phyloP scores from a whole-genome alignment of 108 stramenopile species.

The Cylindrotheca closterium region DNA sequence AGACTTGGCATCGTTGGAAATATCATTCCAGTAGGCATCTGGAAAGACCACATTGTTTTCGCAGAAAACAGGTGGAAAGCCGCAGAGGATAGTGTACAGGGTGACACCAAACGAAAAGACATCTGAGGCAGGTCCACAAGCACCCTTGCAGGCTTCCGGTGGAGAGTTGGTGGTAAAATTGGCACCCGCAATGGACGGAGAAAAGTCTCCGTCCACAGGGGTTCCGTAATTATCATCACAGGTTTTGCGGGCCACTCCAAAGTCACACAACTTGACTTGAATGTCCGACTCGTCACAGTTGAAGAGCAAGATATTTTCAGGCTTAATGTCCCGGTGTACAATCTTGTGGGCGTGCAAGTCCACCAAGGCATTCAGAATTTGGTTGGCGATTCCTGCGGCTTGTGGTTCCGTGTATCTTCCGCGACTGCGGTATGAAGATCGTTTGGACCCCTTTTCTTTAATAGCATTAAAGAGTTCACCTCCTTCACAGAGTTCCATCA shows the following conservation, averaged over 20 bases:
- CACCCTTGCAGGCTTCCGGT: slow-evolving; percentile 66
- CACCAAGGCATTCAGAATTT: slow-evolving; percentile 61
- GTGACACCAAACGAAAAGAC: slow-evolving; percentile 96
- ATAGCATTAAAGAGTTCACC: slow-evolving; percentile 86
- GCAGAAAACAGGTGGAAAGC: slow-evolving; percentile 81
- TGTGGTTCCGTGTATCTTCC: slow-evolving; percentile 72
- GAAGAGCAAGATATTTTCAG: slow-evolving; percentile 83
- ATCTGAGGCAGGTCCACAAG: slow-evolving; percentile 85
- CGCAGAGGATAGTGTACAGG: slow-evolving; percentile 94
- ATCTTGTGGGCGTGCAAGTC: slow-evolving; percentile 61
- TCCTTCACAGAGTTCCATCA: slow-evolving; percentile 84
- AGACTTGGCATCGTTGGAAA: slow-evolving; percentile 76
- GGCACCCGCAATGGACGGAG: slow-evolving; percentile 43
- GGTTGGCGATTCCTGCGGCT: slow-evolving; percentile 63
- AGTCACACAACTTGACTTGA: slow-evolving; percentile 80
- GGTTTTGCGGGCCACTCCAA: slow-evolving; percentile 76
- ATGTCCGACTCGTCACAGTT: slow-evolving; percentile 45
- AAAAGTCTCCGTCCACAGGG: slow-evolving; percentile 38
- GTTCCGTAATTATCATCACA: background rate
- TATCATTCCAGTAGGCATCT: slow-evolving; percentile 59
- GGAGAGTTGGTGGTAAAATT: slow-evolving; percentile 74
- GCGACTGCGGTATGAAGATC: slow-evolving; percentile 29
- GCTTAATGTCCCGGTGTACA: slow-evolving; percentile 87
- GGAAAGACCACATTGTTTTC: slow-evolving; percentile 48
- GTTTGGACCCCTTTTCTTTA: slow-evolving; percentile 24